Evolutionary conservation across 23 red algal species (phyloP), one percentile per base, ranked within the genome.

Genomic region (Gracilaria domingensis): DNA sequence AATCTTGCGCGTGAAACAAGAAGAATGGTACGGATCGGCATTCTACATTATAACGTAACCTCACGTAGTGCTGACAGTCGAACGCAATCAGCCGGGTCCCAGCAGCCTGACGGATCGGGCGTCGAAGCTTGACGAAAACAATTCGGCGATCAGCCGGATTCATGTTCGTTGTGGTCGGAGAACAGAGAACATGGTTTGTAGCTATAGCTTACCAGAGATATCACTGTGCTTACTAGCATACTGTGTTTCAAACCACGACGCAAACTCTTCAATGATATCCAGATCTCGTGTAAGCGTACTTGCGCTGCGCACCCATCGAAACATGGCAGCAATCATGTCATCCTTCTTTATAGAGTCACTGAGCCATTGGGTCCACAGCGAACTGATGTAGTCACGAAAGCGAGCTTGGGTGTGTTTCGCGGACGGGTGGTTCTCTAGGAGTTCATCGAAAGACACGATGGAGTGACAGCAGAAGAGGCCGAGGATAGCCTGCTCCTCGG

Each of bases 211-310:
- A 30, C 13, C 32, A 8, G n/a, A 32, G 18, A 2, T 9, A 18
- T 30, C 24, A 32, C 2, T 11, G 24, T 64, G 6, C 6, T 4
- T 18, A 32, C 25, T 11, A 32, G 6, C 25, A 32, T 64, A 64
- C 0, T 32, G 59, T 4, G 12, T 64, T 64, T 64, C 59, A 64
- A 64, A 64, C 59, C 59, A 64, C 0, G 59, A 30, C n/a, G 32
- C 59, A 64, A 64, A 64, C 2, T 64, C 59, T 26, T 64, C 59
- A 32, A 64, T 64, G 59, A 64, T 64, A 64, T 64, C 59, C 59
- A 64, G 28, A 64, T 64, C 24, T 30, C 13, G 8, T 13, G 59
- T 64, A 18, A 30, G 59, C n/a, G 59, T 30, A 13, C 59, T 64
- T 11, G 59, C 59, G 24, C 18, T 64, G 13, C 59, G 59, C 24